Base-by-base conservation (phyloP, 768 basidiomycete species). In the Leccinum sublutescens region DNA sequence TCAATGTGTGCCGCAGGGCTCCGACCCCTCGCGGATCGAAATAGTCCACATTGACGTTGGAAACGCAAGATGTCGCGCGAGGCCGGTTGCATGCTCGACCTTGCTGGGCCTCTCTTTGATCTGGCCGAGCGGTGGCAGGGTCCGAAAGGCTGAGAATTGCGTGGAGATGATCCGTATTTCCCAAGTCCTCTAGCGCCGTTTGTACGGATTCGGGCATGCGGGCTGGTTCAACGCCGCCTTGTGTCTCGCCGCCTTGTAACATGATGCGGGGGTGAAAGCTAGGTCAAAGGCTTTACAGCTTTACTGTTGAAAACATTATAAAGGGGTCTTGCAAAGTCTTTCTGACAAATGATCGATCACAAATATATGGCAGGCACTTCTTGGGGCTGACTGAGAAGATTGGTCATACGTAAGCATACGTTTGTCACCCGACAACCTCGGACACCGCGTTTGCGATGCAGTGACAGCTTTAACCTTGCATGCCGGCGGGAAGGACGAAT, bases 11-110 rank as follows among this genome's bases (percentile, higher is more conserved):
- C 21, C 68, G 68, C 3, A 68, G 27, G 7, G 63, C 61, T 4
- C 52, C 61, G 36, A 83, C 78, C 9, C 85, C 86, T 19, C 64
- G 64, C 1, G 79, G 83, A 68, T 87, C 85, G 63, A 87, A 86
- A 62, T 77, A 78, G 50, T 79, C 80, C 19, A 82, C 57, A 25
- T 75, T 69, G 3, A 82, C 78, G 56, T 66, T 75, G 52, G 75
- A 79, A 14, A 60, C 31, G n/a, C 4, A 50, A 9, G 68, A 54
- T 2, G 5, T 15, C 1, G 62, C 47, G 9, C 56, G 58, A 34
- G 57, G 54, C 45, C 52, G 36, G 31, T 14, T 31, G 31, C 4
- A 15, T 56, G 17, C 36, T 27, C 6, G 58, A 23, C 9, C 25
- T 33, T 27, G 53, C 27, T 54, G 62, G 21, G 33, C 23, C 2